Evolutionary conservation across 345 rosid genomes (phyloP), one percentile per base, ranked within the genome.

Genomic region (Corchorus olitorius): DNA sequence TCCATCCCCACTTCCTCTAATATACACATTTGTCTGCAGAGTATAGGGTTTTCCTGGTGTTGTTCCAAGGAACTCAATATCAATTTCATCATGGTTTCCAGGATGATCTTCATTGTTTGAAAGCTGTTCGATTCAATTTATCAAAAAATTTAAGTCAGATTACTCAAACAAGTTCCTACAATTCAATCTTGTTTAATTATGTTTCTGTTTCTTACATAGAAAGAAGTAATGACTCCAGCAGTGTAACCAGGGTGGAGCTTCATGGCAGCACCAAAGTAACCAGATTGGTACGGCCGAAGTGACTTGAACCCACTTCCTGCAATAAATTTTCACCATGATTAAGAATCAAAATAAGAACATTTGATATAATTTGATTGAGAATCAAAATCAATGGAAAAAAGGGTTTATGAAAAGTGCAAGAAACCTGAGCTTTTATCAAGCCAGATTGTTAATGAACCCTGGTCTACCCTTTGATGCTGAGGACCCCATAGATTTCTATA

Each of bases 291-390:
- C 4, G 87, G 35, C 6, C 76, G 86, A 70, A 81, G 75, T 69
- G 99, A 95, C 87, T 95, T 93, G 81, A 85, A 95, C 77, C 99
- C 99, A 81, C 99, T 91, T 69, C 98, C 98, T 94, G 87, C 27
- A 27, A 27, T 27, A 27, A 27, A 27, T 75, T 84, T 34, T 3
- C 64, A 65, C 43, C 81, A 65, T 59, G 71, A 61, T 27, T 27
- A 27, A 43, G 70, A 58, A 12, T 37, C n/a, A 1, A 27, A 27
- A 53, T 15, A 14, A 65, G 59, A 68, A 33, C 35, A 61, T 13
- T 59, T n/a, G 27, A 39, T 6, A 6, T 39, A 39, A 39, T 39
- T 39, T 39, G 43, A 39, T 39, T 39, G 6, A 39, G 43, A 6
- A 39, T 39, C 16, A 35, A 33, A 71, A 52, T 1, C 19, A 48